A percentile compares a stretch with the other conserved stretches of the same genome.
Evolutionary conservation across 257 asterid species (phyloP).

Genomic region (Przewalskia tangutica): DNA sequence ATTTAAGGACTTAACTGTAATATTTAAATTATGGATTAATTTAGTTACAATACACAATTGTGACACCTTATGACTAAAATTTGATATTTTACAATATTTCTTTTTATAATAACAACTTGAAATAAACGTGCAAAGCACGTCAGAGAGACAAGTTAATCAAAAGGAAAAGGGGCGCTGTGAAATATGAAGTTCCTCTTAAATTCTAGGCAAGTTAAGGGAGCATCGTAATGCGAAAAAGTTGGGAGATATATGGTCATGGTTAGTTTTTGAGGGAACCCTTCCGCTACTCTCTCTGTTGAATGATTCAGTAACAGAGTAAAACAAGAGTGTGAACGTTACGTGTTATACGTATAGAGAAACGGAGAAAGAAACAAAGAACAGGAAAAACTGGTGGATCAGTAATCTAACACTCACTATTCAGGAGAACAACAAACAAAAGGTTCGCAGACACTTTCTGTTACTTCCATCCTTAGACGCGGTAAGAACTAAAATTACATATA

Average conservation of each 20-base stretch:
- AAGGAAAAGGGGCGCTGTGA: no score
- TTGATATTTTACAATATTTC: no score
- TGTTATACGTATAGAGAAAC: neutral
- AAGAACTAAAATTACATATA: neutral
- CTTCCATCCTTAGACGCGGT: neutral
- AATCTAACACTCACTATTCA: neutral
- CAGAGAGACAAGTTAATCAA: no score
- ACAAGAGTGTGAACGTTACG: neutral
- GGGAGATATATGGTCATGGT: neutral
- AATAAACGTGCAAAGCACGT: no score
- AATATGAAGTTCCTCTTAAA: no score
- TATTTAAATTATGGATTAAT: no score
- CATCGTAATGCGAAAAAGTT: neutral
- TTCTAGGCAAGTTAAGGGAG: neutral
- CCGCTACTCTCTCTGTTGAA: conserved; percentile 1
- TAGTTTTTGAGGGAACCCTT: neutral
- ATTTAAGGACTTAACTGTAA: no score
- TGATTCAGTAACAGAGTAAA: neutral
- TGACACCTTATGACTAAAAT: no score
- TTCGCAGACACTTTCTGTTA: neutral
- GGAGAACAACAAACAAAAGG: neutral
- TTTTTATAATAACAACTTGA: no score
- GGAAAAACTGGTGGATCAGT: neutral
- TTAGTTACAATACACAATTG: no score
- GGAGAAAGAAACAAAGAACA: neutral